These are phyloP conservation scores for Neonectria faginata DNA, from an alignment of 2,329 filamentous ascomycete genomes.

Conservation along the genomic window DNA sequence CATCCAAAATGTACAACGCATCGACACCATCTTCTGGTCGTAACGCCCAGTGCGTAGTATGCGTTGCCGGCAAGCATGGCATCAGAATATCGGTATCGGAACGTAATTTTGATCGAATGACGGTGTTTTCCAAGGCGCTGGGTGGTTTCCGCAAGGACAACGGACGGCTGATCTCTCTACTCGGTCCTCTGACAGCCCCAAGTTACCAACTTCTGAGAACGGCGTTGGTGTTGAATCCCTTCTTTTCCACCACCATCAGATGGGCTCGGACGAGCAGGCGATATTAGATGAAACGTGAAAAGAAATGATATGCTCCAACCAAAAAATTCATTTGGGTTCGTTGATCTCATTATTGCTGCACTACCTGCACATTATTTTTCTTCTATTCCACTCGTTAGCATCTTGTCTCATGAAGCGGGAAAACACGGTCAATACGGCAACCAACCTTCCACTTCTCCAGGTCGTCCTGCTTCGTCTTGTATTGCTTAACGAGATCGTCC, in stretches of 20 bases:
- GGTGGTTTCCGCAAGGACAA: constrained; percentile 3
- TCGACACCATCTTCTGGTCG: constrained; percentile 44
- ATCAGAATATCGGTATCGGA: constrained; percentile 18
- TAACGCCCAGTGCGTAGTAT: constrained; percentile 26
- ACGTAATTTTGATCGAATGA: constrained; percentile 17
- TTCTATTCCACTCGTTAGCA: constrained; percentile 65
- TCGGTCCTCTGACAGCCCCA: constrained; percentile 3
- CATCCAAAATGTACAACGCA: constrained; percentile 62
- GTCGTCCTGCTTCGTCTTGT: constrained; percentile 93
- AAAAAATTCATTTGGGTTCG: constrained; percentile 32
- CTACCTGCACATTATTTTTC: constrained; percentile 90
- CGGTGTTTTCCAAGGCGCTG: constrained; percentile 6
- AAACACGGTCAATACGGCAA: constrained; percentile 1
- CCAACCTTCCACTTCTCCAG: constrained; percentile 97
- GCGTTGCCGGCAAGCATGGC: constrained; percentile 25
- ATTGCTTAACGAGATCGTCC: constrained; percentile 95
- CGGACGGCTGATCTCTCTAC: background rate
- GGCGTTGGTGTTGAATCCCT: background rate
- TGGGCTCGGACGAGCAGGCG: background rate
- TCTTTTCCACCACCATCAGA: constrained; percentile 13
- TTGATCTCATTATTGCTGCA: constrained; percentile 70
- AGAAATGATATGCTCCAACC: constrained; percentile 2
- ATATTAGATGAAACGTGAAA: constrained; percentile 8
- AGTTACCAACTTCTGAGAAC: background rate
- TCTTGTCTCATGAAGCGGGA: background rate